Evolutionary conservation across 2,329 filamentous ascomycete species (phyloP), one percentile per base, ranked within the genome.

Genomic region (Ophiostoma sp.): DNA sequence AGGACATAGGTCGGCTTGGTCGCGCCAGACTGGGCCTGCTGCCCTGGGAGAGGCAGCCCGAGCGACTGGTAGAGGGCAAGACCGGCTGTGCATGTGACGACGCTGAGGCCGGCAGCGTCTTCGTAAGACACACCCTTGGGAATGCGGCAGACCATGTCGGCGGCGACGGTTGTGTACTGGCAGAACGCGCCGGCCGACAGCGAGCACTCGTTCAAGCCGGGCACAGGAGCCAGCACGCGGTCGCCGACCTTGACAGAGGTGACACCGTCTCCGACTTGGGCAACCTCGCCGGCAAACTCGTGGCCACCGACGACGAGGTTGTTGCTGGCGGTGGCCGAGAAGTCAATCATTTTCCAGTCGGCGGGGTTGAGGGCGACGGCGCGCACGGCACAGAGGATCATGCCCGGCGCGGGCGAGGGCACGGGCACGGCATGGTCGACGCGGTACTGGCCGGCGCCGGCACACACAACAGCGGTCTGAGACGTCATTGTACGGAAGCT

Each of bases 301-400:
- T 69, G 72, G 6, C 76, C 76, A 27, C 67, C 67, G 3, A 75
- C 72, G 36, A 73, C 72, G 8, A 73, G 74, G 5, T 69, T 70
- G 2, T 69, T 70, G 0, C 72, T 71, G 16, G 73, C 73, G 6
- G 70, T 70, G 6, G 72, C 67, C 11, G 69, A 70, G 36, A 72
- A 71, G 40, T 73, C 75, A 41, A 73, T 44, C 72, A 76, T 75
- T 65, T 77, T 77, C 40, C 70, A 71, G 68, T 78, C 76, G 52
- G 69, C 70, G 3, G 76, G 76, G 70, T 77, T 78, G 42, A 78
- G 66, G 11, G 74, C 76, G 1, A 77, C 74, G 1, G 75, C 73
- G 58, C 66, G 64, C 41, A 70, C 69, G 5, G 66, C 66, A 9
- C 66, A 68, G 44, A 70, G 60, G 36, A 70, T 16, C 66, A 65